Conservation (phyloP, 1,284 basidiomycete species). For the Leccinum fallax region DNA sequence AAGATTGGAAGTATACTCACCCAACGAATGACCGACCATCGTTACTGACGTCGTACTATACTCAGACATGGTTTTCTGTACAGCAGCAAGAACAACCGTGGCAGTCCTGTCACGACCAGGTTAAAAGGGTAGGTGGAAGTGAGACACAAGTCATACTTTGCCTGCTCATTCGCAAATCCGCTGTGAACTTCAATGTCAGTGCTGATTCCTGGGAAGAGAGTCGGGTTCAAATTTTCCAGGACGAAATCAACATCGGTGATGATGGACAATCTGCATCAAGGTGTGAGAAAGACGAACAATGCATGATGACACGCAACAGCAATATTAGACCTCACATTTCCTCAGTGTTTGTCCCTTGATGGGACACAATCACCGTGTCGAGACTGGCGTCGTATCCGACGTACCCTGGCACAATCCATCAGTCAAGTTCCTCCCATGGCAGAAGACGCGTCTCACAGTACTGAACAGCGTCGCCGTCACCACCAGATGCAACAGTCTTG, state of each 20-base stretch:
- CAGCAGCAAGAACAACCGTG: slow-evolving; percentile 49
- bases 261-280: not conserved
- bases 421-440: not conserved
- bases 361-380: slow-evolving; percentile 37
- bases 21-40: slow-evolving; percentile 59
- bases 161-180: slow-evolving; percentile 59
- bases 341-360: slow-evolving; percentile 39
- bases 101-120: slow-evolving; percentile 45
- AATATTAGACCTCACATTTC: slow-evolving; percentile 30
- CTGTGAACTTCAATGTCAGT: slow-evolving; percentile 51
- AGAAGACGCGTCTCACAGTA: slow-evolving; percentile 40
- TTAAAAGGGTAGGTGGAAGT: not conserved
- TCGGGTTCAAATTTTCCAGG: slow-evolving; percentile 40
- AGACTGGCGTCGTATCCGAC: slow-evolving; percentile 41
- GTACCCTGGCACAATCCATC: slow-evolving; percentile 34
- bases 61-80: slow-evolving; percentile 43
- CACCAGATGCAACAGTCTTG: slow-evolving; percentile 61
- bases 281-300: not conserved
- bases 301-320: not conserved
- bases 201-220: slow-evolving; percentile 62
- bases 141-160: slow-evolving; percentile 39
- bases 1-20: slow-evolving; percentile 26
- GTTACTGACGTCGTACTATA: slow-evolving; percentile 48
- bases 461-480: slow-evolving; percentile 54
- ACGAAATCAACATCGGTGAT: slow-evolving; percentile 54